Conservation (phyloP, 768 basidiomycete species). For the Suillus variegatus region DNA sequence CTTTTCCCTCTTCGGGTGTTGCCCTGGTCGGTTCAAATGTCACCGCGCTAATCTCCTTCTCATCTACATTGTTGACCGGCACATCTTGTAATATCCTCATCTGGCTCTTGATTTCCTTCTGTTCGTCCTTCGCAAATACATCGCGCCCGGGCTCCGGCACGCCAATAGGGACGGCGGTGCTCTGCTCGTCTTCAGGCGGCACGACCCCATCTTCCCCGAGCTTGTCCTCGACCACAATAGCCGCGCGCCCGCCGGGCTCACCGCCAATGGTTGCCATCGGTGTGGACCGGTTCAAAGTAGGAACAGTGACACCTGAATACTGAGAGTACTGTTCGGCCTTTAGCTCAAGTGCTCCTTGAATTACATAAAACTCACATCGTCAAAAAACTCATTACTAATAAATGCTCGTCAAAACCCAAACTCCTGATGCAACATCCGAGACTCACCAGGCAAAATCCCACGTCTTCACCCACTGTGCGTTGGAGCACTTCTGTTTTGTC, state of each 20-base stretch:
- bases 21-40: slow-evolving; percentile 4
- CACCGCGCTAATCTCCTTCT: slow-evolving; percentile 40
- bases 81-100: slow-evolving; percentile 14
- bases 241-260: slow-evolving; percentile 52
- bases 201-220: slow-evolving; percentile 22
- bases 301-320: slow-evolving; percentile 42
- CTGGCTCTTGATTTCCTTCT: slow-evolving; percentile 51
- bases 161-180: slow-evolving; percentile 44
- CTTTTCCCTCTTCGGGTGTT: slow-evolving; percentile 4
- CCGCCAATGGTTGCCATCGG: slow-evolving; percentile 52
- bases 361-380: slow-evolving; percentile 51
- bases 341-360: neutral
- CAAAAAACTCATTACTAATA: slow-evolving; percentile 64
- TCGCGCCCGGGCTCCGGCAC: slow-evolving; percentile 75
- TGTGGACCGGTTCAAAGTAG: slow-evolving; percentile 40
- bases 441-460: slow-evolving; percentile 95
- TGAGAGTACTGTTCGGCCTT: slow-evolving; percentile 51
- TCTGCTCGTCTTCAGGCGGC: slow-evolving; percentile 21
- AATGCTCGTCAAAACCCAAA: neutral
- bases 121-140: slow-evolving; percentile 60
- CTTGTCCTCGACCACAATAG: slow-evolving; percentile 54
- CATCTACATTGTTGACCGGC: slow-evolving; percentile 12
- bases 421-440: slow-evolving; percentile 2
- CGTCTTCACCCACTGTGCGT: slow-evolving; percentile 83
- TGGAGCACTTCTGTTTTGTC: slow-evolving; percentile 79